Evolutionary conservation across 768 basidiomycete genomes (phyloP).

Genomic region (Amanita rubescens): DNA sequence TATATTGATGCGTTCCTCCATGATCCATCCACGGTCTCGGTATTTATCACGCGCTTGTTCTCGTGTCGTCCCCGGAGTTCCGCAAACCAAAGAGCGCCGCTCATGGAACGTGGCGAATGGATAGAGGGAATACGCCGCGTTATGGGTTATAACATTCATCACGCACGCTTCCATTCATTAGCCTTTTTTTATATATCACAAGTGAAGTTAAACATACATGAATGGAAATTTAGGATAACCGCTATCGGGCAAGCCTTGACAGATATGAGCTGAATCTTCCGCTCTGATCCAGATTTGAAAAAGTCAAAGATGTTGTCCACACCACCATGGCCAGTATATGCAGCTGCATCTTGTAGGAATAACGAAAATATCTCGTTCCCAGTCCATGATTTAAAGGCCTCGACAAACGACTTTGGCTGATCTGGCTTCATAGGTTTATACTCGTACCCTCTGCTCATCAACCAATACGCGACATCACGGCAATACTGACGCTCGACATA

Average conservation of each 20-base stretch:
- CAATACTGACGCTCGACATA: conserved; percentile 1
- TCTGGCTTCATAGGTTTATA: neutral
- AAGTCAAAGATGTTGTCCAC: neutral
- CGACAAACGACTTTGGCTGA: neutral
- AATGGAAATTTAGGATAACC: conserved; percentile 17
- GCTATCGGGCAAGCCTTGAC: conserved; percentile 21
- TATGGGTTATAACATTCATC: conserved; percentile 35
- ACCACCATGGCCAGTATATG: neutral
- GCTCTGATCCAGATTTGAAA: neutral
- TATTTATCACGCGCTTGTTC: conserved; percentile 25
- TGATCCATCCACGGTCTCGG: conserved; percentile 26
- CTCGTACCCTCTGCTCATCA: neutral
- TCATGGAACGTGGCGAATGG: conserved; percentile 33
- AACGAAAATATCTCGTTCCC: no score
- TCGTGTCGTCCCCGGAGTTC: neutral
- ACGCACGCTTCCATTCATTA: conserved; percentile 25
- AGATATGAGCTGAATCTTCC: conserved; percentile 32
- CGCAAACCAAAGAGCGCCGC: conserved; percentile 18
- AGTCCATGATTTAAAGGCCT: neutral
- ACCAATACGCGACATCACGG: neutral
- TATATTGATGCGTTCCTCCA: neutral
- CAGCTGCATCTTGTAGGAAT: neutral
- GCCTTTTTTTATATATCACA: neutral
- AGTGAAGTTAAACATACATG: conserved; percentile 13
- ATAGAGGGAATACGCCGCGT: conserved; percentile 32